Evolutionary conservation across 2,329 filamentous ascomycete species (phyloP).

Genomic region (Neocucurbitaria cava): DNA sequence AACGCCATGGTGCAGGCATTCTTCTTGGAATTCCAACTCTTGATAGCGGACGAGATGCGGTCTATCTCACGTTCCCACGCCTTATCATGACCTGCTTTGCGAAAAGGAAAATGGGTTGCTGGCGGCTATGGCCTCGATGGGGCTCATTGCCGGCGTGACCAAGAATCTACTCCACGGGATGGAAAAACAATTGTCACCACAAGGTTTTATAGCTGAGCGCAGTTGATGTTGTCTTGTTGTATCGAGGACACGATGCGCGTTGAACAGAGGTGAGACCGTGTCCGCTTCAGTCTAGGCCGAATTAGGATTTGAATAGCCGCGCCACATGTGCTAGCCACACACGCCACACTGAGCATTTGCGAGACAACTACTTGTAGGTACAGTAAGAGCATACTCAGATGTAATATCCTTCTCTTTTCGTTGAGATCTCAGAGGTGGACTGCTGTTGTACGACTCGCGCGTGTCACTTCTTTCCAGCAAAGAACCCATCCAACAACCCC

Average conservation of each 20-base stretch:
- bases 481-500: constrained; percentile 45
- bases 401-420: too few relatives aligned
- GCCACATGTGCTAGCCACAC: not conserved
- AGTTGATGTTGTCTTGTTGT: not conserved
- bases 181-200: not conserved
- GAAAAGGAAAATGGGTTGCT: too few relatives aligned
- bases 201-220: not conserved
- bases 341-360: too few relatives aligned
- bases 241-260: constrained; percentile 19
- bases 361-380: too few relatives aligned
- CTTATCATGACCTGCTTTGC: not conserved
- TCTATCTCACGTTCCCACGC: too few relatives aligned
- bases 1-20: constrained; percentile 35
- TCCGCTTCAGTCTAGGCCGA: constrained; percentile 7
- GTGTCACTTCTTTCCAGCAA: constrained; percentile 38
- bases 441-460: too few relatives aligned
- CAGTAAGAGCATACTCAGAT: too few relatives aligned
- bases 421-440: too few relatives aligned
- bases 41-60: not conserved
- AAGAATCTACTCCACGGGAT: not conserved
- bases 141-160: not conserved
- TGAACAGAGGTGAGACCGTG: constrained; percentile 12
- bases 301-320: constrained; percentile 19
- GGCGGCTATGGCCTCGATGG: not conserved
- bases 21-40: not conserved